These are phyloP conservation scores for Yamadazyma sp. DNA, from an alignment of 805 yeast genomes.

Conservation along the genomic window DNA sequence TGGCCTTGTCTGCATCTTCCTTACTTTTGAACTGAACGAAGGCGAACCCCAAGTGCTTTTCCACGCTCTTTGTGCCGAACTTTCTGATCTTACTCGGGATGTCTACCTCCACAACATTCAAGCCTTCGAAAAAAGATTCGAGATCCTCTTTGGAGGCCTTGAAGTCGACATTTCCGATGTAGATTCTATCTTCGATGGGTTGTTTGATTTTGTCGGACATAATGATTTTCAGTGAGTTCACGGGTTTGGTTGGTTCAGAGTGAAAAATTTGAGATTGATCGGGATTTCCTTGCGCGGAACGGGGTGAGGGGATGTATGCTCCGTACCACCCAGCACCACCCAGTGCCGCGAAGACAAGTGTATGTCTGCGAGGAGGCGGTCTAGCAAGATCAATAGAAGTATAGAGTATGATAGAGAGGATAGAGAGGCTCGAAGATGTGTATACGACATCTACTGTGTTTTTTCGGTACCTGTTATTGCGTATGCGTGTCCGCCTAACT, in stretches of 20 bases:
- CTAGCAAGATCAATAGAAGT: too few relatives aligned
- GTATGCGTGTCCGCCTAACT: too few relatives aligned
- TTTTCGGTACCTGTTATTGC: too few relatives aligned
- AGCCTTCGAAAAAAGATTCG: constrained; percentile 49
- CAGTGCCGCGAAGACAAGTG: too few relatives aligned
- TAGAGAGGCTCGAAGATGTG: too few relatives aligned
- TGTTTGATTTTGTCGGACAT: constrained; percentile 2
- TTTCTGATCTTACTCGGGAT: constrained; percentile 48
- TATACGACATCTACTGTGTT: too few relatives aligned
- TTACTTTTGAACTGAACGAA: constrained; percentile 52
- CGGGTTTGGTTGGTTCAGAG: too few relatives aligned
- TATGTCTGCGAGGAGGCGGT: too few relatives aligned
- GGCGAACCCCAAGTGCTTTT: constrained; percentile 56
- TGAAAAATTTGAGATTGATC: background rate
- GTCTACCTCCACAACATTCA: constrained; percentile 46
- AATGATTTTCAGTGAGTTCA: too few relatives aligned
- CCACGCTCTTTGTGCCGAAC: constrained; percentile 35
- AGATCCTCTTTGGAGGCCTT: constrained; percentile 44
- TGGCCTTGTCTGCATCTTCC: constrained; percentile 45
- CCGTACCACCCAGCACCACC: too few relatives aligned
- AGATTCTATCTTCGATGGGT: constrained; percentile 44
- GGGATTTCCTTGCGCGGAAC: background rate
- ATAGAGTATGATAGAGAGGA: too few relatives aligned
- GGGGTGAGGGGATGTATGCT: background rate
- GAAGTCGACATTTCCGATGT: constrained; percentile 44